Base-by-base conservation (phyloP, 768 basidiomycete species). In the Trichaptum fuscoviolaceum region DNA sequence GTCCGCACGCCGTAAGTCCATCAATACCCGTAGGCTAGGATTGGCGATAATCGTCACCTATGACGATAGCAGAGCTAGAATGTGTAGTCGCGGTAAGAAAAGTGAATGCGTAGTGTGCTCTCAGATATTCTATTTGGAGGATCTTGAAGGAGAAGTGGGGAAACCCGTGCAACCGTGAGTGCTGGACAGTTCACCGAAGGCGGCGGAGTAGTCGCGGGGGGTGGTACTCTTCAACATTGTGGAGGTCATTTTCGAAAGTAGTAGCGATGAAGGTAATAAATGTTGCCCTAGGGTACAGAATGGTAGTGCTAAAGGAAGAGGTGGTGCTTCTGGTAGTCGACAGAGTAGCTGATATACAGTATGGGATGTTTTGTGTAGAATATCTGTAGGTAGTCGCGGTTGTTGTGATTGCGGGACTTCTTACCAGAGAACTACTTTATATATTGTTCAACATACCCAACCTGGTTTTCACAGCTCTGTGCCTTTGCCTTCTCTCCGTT, bases 191-290 rank as follows among this genome's bases (percentile, higher is more conserved):
- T 25, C 24, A 15, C 25, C 59, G 23, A 61, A 61, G 6, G 59
- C 59, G 15, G 59, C 24, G 23, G 59, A 61, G 59, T 25, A 61
- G 59, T 61, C 59, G 42, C 42, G 42, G 15, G 42, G 42, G 10
- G 42, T 52, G 20, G 42, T 52, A 3, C 42, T 52, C 42, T 52
- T 52, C 20, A 52, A 52, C 2, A 12, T 52, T 12, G 42, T 52
- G 20, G 42, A 52, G 20, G 42, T 3, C 42, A 52, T 52, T 52
- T 4, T 12, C 8, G 30, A n/a, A 30, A 30, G 30, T 30, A 12
- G 20, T 12, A 15, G 42, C 15, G 42, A 12, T 52, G 20, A 12
- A 52, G 3, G 42, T n/a, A n/a, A n/a, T 52, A 52, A 12, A 52
- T 12, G 42, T 52, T 20, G 42, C 15, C 6, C 15, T 52, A 12